phyloP scores from a whole-genome alignment of 495 filamentous ascomycete species.

The Penicillium chermesinum region DNA sequence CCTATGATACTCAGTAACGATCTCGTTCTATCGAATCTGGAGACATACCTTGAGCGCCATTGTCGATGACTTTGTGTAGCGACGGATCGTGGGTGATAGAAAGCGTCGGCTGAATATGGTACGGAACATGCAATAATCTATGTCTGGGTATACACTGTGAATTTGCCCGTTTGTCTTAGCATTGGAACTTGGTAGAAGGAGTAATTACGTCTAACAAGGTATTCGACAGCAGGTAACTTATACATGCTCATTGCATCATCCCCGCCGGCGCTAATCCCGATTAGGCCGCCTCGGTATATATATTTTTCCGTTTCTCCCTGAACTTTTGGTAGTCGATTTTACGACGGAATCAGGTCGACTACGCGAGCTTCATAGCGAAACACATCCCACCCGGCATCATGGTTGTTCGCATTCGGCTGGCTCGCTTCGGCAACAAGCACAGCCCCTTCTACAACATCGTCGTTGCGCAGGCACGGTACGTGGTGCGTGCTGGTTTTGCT shows the following conservation, averaged over 20 bases:
- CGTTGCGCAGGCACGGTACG: constrained; percentile 88
- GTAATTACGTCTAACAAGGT: not conserved
- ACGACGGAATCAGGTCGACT: not conserved
- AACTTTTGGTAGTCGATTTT: constrained; percentile 25
- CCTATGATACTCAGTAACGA: constrained; percentile 43
- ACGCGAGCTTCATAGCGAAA: constrained; percentile 3
- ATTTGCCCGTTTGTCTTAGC: not conserved
- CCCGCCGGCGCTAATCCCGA: constrained; percentile 26
- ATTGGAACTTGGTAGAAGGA: not conserved
- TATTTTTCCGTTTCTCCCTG: constrained; percentile 20
- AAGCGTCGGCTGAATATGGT: constrained; percentile 8
- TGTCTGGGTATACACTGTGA: not conserved
- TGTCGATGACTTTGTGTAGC: constrained; percentile 28
- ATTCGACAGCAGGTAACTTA: not conserved
- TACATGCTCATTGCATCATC: constrained; percentile 28
- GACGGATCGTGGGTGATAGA: constrained; percentile 13
- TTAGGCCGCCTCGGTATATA: constrained; percentile 20
- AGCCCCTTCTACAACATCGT: constrained; percentile 95
- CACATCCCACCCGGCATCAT: constrained; percentile 44
- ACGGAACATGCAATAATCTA: constrained; percentile 24
- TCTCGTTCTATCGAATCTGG: not conserved
- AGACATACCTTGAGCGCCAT: constrained; percentile 40
- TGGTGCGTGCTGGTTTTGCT: constrained; percentile 2
- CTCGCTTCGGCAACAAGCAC: constrained; percentile 87
- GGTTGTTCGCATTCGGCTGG: constrained; percentile 89